phyloP scores from a whole-genome alignment of 208 protist genomes.

The Crithidia acanthocephali region DNA sequence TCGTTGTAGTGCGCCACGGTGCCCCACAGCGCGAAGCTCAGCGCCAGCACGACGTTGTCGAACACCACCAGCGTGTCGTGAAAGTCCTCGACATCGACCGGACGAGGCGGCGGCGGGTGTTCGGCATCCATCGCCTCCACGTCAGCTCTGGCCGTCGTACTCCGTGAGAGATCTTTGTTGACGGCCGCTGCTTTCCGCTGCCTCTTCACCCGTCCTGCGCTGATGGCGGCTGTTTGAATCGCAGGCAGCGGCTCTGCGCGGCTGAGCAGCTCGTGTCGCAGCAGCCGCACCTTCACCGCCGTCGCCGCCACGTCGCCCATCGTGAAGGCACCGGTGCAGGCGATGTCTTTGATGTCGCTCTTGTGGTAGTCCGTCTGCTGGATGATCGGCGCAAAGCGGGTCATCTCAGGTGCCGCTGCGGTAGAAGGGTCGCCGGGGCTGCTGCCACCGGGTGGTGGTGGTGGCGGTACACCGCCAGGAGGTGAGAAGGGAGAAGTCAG shows the following conservation, averaged over 20 bases:
- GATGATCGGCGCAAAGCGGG: conserved; percentile 46
- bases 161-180: background rate
- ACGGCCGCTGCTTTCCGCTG: background rate
- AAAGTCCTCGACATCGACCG: conserved; percentile 41
- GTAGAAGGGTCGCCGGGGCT: background rate
- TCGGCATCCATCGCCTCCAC: background rate
- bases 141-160: background rate
- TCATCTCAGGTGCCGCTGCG: background rate
- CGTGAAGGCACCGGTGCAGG: conserved; percentile 34
- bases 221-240: conserved; percentile 20
- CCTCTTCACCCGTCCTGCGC: conserved; percentile 15
- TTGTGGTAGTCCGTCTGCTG: conserved; percentile 51
- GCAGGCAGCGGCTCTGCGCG: conserved; percentile 25
- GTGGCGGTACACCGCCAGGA: too few relatives aligned
- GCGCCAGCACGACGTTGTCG: conserved; percentile 59
- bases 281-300: conserved; percentile 33
- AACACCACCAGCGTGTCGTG: conserved; percentile 38
- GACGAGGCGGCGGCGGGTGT: conserved; percentile 5
- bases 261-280: conserved; percentile 33
- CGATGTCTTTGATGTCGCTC: conserved; percentile 56
- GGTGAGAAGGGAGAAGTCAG: too few relatives aligned
- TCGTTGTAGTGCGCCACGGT: conserved; percentile 62
- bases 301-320: conserved; percentile 29
- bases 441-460: background rate
- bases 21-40: conserved; percentile 63